Conservation (phyloP, 164 flowering plant species). For the Buxus sempervirens region DNA sequence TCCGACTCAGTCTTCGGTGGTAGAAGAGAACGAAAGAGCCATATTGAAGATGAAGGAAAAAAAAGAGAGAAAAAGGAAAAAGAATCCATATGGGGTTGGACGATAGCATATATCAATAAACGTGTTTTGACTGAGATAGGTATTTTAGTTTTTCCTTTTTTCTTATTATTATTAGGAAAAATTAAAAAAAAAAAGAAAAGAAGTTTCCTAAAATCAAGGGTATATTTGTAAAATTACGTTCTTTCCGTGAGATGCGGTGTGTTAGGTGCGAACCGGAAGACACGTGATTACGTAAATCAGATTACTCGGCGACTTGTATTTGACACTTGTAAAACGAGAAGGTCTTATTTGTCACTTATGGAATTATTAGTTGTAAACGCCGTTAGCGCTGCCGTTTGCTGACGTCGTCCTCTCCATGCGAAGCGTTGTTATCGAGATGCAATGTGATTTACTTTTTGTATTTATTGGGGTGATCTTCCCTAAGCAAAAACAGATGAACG, state of each 20-base stretch:
- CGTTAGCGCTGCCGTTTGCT: not conserved
- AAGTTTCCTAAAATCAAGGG: not conserved
- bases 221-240: not conserved
- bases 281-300: slow-evolving; percentile 1
- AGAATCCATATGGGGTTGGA: too few species aligned
- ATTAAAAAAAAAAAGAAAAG: too few species aligned
- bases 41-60: not conserved
- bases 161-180: too few species aligned
- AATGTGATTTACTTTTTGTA: too few species aligned
- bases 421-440: not conserved
- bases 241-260: not conserved
- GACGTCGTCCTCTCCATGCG: too few species aligned
- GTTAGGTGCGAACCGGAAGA: not conserved
- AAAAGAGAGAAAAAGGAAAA: not conserved
- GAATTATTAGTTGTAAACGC: not conserved
- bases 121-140: not conserved
- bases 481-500: too few species aligned
- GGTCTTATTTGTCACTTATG: not conserved
- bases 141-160: too few species aligned
- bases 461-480: too few species aligned
- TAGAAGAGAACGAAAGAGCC: not conserved
- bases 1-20: slow-evolving; percentile 15
- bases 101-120: not conserved
- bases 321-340: not conserved
- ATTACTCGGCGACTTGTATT: not conserved